These are phyloP conservation scores for Ramalina peruviana DNA, from an alignment of 495 filamentous ascomycete genomes.

Conservation along the genomic window DNA sequence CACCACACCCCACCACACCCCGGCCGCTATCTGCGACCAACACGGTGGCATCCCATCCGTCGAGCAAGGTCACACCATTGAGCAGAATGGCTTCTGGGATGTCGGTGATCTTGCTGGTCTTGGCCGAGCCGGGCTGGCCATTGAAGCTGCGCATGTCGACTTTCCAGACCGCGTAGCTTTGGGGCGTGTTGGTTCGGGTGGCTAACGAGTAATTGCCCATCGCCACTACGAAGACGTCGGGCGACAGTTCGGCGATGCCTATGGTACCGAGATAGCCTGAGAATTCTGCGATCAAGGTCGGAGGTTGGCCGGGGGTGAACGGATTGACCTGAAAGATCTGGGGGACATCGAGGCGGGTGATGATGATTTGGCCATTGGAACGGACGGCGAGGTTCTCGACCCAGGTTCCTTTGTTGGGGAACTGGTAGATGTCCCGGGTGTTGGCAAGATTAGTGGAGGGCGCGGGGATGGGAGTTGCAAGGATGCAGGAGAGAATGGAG, in stretches of 20 bases:
- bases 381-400: conserved; percentile 28
- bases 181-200: neutral
- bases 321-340: conserved; percentile 30
- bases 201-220: neutral
- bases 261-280: conserved; percentile 22
- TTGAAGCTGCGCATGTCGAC: neutral
- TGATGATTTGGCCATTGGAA: conserved; percentile 22
- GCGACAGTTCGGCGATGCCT: conserved; percentile 29
- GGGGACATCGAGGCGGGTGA: conserved; percentile 23
- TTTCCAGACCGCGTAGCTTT: neutral
- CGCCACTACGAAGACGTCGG: conserved; percentile 19
- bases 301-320: conserved; percentile 15
- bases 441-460: neutral
- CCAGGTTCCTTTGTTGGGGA: conserved; percentile 25
- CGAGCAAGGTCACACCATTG: conserved; percentile 3
- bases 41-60: neutral
- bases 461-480: neutral
- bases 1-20: conserved; percentile 15
- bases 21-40: conserved; percentile 13
- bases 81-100: neutral
- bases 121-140: neutral
- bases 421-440: conserved; percentile 17
- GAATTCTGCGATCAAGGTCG: conserved; percentile 20
- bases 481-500: neutral
- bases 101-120: neutral